Evolutionary conservation across 2,329 filamentous ascomycete genomes (phyloP).

Genomic region (Penicillium sp.): DNA sequence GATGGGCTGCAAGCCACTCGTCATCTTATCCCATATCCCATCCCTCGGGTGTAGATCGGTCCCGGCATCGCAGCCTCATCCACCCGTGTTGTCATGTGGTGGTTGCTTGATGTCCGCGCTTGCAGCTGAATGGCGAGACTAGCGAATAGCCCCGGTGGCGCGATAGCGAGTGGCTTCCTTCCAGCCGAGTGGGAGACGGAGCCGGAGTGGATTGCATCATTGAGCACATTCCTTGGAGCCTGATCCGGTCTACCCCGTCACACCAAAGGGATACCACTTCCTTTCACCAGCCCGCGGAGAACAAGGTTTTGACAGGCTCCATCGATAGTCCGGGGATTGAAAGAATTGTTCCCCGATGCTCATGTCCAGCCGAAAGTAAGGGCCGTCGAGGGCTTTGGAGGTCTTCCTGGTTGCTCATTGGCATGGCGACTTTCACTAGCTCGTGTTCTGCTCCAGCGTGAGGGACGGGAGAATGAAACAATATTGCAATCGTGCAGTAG

Average conservation of each 20-base stretch:
- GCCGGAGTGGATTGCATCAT: constrained; percentile 15
- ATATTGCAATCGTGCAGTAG: constrained; percentile 16
- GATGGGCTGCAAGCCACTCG: neutral
- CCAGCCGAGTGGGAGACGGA: neutral
- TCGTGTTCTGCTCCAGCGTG: constrained; percentile 1
- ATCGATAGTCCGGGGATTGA: constrained; percentile 1
- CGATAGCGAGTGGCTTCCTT: neutral
- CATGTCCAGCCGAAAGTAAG: constrained; percentile 13
- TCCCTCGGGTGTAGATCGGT: constrained; percentile 9
- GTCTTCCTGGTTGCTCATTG: constrained; percentile 14
- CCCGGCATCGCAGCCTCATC: constrained; percentile 9
- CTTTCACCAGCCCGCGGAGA: neutral
- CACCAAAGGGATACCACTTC: neutral
- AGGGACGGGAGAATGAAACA: neutral
- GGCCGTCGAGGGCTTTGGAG: constrained; percentile 9
- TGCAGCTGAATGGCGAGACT: neutral
- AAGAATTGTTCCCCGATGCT: constrained; percentile 1
- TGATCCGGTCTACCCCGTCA: constrained; percentile 7
- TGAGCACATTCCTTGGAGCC: constrained; percentile 3
- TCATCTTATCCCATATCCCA: constrained; percentile 1
- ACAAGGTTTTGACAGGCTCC: constrained; percentile 9
- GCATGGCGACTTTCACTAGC: constrained; percentile 11
- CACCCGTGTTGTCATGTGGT: constrained; percentile 1
- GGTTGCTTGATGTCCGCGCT: constrained; percentile 5
- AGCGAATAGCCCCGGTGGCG: neutral